These are phyloP conservation scores for Plenodomus lindquistii DNA, from an alignment of 2,329 filamentous ascomycete genomes.

Conservation along the genomic window DNA sequence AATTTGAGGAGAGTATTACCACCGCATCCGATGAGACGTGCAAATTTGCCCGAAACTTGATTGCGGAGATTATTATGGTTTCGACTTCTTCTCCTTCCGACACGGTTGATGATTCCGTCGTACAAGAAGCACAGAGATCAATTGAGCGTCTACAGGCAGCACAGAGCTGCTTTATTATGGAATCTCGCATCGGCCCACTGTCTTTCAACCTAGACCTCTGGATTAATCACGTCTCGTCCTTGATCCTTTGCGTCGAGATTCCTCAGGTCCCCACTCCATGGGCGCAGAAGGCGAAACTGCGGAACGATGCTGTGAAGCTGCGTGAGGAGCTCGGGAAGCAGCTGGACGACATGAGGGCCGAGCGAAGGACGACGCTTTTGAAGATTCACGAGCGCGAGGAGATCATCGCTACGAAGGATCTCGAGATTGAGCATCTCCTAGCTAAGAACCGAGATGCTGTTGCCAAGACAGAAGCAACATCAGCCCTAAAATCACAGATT, in stretches of 20 bases:
- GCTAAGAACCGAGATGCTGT: slow-evolving; percentile 51
- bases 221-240: slow-evolving; percentile 59
- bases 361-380: slow-evolving; percentile 73
- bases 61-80: slow-evolving; percentile 11
- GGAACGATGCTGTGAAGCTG: slow-evolving; percentile 79
- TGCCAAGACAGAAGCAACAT: slow-evolving; percentile 26
- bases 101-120: slow-evolving; percentile 3
- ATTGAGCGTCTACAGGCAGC: slow-evolving; percentile 5
- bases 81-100: slow-evolving; percentile 1
- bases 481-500: slow-evolving; percentile 26
- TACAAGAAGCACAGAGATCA: slow-evolving; percentile 3
- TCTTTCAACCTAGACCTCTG: slow-evolving; percentile 52
- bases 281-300: slow-evolving; percentile 77
- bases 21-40: slow-evolving; percentile 16
- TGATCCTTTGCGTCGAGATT: slow-evolving; percentile 57
- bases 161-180: slow-evolving; percentile 1
- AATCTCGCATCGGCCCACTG: slow-evolving; percentile 5
- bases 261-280: slow-evolving; percentile 78
- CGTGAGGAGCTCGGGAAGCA: slow-evolving; percentile 85
- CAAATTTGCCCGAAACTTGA: slow-evolving; percentile 17
- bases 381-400: slow-evolving; percentile 77
- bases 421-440: slow-evolving; percentile 92
- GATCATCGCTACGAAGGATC: slow-evolving; percentile 58
- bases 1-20: slow-evolving; percentile 22
- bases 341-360: slow-evolving; percentile 76